Base-by-base conservation (phyloP, 495 filamentous ascomycete species). In the Podospora sp. region DNA sequence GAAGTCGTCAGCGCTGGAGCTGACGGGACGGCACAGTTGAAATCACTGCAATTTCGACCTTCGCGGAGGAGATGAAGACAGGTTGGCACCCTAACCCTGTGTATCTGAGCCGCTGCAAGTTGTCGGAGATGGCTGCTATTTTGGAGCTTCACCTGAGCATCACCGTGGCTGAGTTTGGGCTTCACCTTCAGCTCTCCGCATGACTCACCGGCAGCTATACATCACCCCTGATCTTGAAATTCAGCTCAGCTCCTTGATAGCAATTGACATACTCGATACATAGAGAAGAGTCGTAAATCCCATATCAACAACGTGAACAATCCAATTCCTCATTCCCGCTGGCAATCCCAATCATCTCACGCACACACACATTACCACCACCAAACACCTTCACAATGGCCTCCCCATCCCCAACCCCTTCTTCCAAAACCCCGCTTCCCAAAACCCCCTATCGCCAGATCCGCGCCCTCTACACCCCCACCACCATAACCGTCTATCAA, bases 401-500 rank as follows among this genome's bases (percentile, higher is more conserved):
- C 8, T 22, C 52, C 22, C 20, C 20, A 55, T 9, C 52, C 8
- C 24, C 25, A 6, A 59, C 11, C 26, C 11, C 56, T n/a, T 7
- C 24, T 6, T 16, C 25, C 56, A 1, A 29, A 59, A 59, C 35
- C 58, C n/a, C n/a, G n/a, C n/a, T n/a, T n/a, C n/a, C n/a, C 33
- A 36, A 61, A 40, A 36, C 12, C 18, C 81, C 83, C n/a, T 82
- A 82, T 76, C 79, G 81, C 51, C 83, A 85, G 63, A 85, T 89
- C 70, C 83, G 87, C 46, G 85, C 86, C 66, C 67, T 52, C 81
- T 83, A 76, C 68, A 66, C 70, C 78, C 78, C 56, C 51, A 62
- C 75, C 22, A 85, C 82, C 46, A 85, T 90, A 59, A 87, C 84
- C 0, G 81, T 90, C 69, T 90, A 89, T 76, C 87, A 89, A 80